Base-by-base conservation (phyloP, 2,329 filamentous ascomycete species). In the Clonostachys sp. region DNA sequence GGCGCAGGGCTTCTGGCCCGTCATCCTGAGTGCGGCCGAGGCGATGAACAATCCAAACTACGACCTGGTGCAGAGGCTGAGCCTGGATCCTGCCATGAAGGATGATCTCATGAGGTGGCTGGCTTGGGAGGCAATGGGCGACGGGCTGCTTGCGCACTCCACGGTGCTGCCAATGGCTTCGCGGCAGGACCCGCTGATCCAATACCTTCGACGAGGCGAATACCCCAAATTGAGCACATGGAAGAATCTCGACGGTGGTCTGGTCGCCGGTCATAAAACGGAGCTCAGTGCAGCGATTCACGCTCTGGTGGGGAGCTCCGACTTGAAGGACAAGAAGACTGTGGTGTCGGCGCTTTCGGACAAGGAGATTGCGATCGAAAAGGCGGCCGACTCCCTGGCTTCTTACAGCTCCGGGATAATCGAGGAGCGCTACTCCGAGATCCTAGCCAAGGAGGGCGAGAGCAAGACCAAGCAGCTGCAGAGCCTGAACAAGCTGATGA, bases 51-150 rank as follows among this genome's bases (percentile, higher is more conserved):
- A 96, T 60, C 88, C 88, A 1, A 68, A 88, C 17, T 96, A 92
- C 62, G 75, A 83, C 54, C 74, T 84, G 46, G 70, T 95, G 46
- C 84, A 91, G 63, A 65, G 65, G 34, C 65, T 81, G 48, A 70
- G 81, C n/a, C 59, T 91, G 33, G 75, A 84, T n/a, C 61, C 74
- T 0, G 72, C 70, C 2, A 65, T 94, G 50, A 84, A 86, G 62
- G 71, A 70, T 13, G 89, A 95, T 52, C 60, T 96, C 34, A 84
- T 89, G 74, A 78, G 87, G 53, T 96, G 91, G 91, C 70, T 96
- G 51, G 92, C 92, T 0, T 99, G 92, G 91, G 89, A 89, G 46
- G 84, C 86, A 50, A 94, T 96, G 89, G 86, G 86, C 12, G 86
- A 84, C 16, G 94, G 94, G 2, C 70, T 97, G 35, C 74, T 97